Base-by-base conservation (phyloP, 1,284 basidiomycete species). In the Bondarzewia mesenterica region DNA sequence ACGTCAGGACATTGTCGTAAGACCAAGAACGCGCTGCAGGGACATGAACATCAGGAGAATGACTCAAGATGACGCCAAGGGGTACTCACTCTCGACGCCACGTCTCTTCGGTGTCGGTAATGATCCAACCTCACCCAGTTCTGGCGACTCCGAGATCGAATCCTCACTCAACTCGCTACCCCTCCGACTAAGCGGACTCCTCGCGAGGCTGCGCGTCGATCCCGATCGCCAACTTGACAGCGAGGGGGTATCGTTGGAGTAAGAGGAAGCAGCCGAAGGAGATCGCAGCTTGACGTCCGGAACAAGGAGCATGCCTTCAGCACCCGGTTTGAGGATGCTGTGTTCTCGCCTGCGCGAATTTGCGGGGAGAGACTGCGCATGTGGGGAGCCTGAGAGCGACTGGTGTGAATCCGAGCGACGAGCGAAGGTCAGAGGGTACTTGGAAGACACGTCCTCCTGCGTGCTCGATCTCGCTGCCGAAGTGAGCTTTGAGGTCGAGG, bases 1-100 rank as follows among this genome's bases (percentile, higher is more conserved):
- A 85, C 1, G 80, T 82, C 58, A 72, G 72, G 47, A 80, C 63
- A 54, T 81, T 78, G 54, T 84, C 82, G 56, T 84, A 85, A 2
- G 81, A 84, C 81, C 80, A 82, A 1, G 82, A 78, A 16, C 80
- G 80, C 12, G 68, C 83, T 80, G 44, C 18, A 42, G 26, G 58
- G 36, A 41, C n/a, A 23, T 23, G 35, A 32, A 42, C 12, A 50
- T 50, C 18, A 44, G 58, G 27, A 59, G 52, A 50, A 45, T 53
- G 12, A 10, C 7, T 5, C 12, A 18, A 32, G 48, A 27, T 38
- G 7, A 8, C 7, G 10, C 8, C 2, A 2, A 44, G 42, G 35
- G 7, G 6, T 32, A 59, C 67, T 52, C 52, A 66, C 70, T 64
- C 51, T 65, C 61, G 5, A 56, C 56, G 22, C 53, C 55, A 48